Percentiles rank a stretch among this genome's conserved stretches.
Evolutionary conservation across 805 yeast species (phyloP).

Genomic region (Torulaspora franciscae): DNA sequence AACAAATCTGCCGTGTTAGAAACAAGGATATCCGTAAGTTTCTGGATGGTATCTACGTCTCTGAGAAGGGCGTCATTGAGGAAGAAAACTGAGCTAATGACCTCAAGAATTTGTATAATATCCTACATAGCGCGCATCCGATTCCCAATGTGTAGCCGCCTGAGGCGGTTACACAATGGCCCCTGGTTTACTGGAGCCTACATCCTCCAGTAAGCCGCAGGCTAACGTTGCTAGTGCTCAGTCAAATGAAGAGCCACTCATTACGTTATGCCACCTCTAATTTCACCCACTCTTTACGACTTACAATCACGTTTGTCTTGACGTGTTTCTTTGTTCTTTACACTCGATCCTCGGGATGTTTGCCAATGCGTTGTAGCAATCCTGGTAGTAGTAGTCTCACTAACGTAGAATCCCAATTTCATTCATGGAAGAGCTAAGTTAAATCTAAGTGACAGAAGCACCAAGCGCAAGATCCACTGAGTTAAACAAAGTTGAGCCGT

Average conservation of each 20-base stretch:
- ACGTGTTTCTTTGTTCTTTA: too few species aligned
- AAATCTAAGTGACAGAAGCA: too few species aligned
- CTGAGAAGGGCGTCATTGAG: conserved; percentile 85
- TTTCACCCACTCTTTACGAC: neutral
- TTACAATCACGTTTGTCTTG: too few species aligned
- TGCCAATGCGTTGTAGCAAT: too few species aligned
- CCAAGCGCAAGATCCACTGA: too few species aligned
- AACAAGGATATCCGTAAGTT: conserved; percentile 99
- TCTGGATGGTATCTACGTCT: conserved; percentile 99
- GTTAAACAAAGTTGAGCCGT: too few species aligned
- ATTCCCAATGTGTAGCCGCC: neutral
- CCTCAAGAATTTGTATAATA: neutral
- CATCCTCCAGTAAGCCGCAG: neutral
- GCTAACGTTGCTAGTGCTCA: conserved; percentile 31
- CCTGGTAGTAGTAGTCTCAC: too few species aligned
- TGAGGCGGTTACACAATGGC: neutral
- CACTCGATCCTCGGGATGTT: too few species aligned
- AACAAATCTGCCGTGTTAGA: conserved; percentile 97
- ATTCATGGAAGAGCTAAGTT: too few species aligned
- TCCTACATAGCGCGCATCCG: neutral
- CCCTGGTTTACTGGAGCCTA: neutral
- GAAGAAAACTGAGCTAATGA: conserved; percentile 33
- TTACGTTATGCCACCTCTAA: conserved; percentile 15
- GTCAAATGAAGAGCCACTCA: conserved; percentile 26
- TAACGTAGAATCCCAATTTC: too few species aligned